phyloP scores from a whole-genome alignment of 257 asterid genomes.

The Fraxinus pennsylvanica region DNA sequence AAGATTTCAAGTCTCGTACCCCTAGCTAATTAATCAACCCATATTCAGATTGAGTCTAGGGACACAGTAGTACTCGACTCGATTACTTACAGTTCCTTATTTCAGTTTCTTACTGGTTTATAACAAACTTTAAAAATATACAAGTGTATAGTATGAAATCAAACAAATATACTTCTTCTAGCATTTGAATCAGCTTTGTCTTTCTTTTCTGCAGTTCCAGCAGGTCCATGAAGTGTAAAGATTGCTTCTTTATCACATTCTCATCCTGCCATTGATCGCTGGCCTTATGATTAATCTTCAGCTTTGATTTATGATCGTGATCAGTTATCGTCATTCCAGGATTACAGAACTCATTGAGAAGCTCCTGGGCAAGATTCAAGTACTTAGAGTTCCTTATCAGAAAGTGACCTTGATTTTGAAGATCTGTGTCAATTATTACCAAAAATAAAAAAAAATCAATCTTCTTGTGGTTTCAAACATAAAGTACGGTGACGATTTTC shows the following conservation, averaged over 20 bases:
- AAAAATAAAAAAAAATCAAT: too few species aligned
- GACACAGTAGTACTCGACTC: neutral
- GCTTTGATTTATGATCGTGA: conserved; percentile 16
- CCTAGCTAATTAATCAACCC: neutral
- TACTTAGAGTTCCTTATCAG: conserved; percentile 55
- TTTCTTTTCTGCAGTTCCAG: conserved; percentile 75
- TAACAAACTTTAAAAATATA: too few species aligned
- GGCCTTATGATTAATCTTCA: conserved; percentile 31
- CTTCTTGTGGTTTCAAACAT: too few species aligned
- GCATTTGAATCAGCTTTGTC: conserved; percentile 72
- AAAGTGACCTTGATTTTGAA: conserved; percentile 14
- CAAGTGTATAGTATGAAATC: neutral
- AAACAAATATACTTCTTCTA: conserved; percentile 60
- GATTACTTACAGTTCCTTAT: too few species aligned
- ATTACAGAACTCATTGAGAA: conserved; percentile 68
- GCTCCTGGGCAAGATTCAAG: conserved; percentile 68
- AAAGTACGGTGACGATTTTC: too few species aligned
- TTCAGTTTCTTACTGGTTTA: too few species aligned
- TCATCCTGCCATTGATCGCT: conserved; percentile 32
- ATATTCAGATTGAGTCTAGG: neutral
- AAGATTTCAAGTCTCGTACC: neutral
- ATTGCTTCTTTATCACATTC: conserved; percentile 41
- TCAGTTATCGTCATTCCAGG: conserved; percentile 46
- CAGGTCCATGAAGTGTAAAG: conserved; percentile 63
- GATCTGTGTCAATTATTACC: conserved; percentile 25